These are phyloP conservation scores for Agrostemma githago DNA, from an alignment of 148 eudicot genomes.

Conservation along the genomic window DNA sequence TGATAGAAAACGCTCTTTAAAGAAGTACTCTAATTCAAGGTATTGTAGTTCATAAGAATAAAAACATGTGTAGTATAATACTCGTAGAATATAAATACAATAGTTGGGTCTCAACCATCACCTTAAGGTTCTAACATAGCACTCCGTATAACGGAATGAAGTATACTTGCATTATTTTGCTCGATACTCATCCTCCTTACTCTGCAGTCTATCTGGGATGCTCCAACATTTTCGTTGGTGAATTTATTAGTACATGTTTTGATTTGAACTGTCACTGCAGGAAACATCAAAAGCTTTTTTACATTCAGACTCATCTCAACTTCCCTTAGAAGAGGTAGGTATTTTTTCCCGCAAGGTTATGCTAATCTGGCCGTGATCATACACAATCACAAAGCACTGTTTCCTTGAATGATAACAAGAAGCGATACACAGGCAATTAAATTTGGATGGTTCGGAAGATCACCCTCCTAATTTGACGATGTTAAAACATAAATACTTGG, in stretches of 20 bases:
- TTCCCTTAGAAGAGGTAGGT: conserved; percentile 22
- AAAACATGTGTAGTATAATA: no score
- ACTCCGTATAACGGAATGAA: neutral
- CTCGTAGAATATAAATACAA: no score
- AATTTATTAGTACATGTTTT: neutral
- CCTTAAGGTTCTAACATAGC: no score
- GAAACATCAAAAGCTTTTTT: conserved; percentile 22
- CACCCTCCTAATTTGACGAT: neutral
- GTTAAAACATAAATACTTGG: neutral
- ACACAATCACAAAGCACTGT: no score
- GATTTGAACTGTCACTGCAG: conserved; percentile 16
- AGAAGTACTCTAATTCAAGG: no score
- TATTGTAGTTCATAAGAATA: no score
- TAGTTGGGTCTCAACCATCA: no score
- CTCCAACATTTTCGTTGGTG: no score
- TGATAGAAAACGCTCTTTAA: no score
- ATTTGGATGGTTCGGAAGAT: neutral
- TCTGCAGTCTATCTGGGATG: no score
- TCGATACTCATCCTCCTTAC: no score
- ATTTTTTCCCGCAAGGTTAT: neutral
- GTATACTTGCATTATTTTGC: no score
- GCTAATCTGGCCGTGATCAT: neutral
- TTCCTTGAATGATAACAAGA: neutral
- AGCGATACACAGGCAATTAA: neutral
- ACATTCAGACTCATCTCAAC: conserved; percentile 11